Percentiles rank a stretch among this genome's conserved stretches.
phyloP scores from a whole-genome alignment of 257 asterid species.

The Striga asiatica region DNA sequence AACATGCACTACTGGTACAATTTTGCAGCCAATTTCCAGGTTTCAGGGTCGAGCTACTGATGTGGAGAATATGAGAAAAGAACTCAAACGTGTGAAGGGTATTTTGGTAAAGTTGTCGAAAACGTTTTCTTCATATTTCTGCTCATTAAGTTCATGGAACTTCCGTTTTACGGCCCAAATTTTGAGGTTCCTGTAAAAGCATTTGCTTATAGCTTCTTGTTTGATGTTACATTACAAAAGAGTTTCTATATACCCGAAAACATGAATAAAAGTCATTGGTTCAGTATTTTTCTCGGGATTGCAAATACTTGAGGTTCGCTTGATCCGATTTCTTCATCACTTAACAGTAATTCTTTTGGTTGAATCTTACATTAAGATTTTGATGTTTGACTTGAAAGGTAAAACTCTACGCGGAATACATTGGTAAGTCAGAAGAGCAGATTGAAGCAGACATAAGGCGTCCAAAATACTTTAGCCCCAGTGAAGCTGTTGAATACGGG shows the following conservation, averaged over 20 bases:
- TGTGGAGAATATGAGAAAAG: slow-evolving; percentile 80
- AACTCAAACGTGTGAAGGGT: slow-evolving; percentile 60
- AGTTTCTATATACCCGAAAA: neutral
- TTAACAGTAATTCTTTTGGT: neutral
- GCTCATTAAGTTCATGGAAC: neutral
- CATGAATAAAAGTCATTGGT: neutral
- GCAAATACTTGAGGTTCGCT: no score
- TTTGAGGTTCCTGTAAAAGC: neutral
- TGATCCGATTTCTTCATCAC: neutral
- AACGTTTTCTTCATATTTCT: slow-evolving; percentile 12
- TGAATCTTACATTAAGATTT: neutral
- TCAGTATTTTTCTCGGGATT: neutral
- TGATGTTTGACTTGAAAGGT: slow-evolving; percentile 43
- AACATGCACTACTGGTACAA: slow-evolving; percentile 10
- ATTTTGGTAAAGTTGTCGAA: slow-evolving; percentile 48
- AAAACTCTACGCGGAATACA: slow-evolving; percentile 57
- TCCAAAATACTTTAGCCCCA: slow-evolving; percentile 91
- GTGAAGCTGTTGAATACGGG: slow-evolving; percentile 95
- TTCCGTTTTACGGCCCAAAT: neutral
- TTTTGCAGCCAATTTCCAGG: slow-evolving; percentile 73
- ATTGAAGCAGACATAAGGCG: slow-evolving; percentile 88
- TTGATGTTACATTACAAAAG: neutral
- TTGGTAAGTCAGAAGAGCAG: slow-evolving; percentile 77
- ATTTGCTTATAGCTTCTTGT: neutral
- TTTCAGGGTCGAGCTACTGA: slow-evolving; percentile 98